These are phyloP conservation scores for Neurospora tetrasperma DNA, from an alignment of 495 filamentous ascomycete species.

Conservation along the genomic window DNA sequence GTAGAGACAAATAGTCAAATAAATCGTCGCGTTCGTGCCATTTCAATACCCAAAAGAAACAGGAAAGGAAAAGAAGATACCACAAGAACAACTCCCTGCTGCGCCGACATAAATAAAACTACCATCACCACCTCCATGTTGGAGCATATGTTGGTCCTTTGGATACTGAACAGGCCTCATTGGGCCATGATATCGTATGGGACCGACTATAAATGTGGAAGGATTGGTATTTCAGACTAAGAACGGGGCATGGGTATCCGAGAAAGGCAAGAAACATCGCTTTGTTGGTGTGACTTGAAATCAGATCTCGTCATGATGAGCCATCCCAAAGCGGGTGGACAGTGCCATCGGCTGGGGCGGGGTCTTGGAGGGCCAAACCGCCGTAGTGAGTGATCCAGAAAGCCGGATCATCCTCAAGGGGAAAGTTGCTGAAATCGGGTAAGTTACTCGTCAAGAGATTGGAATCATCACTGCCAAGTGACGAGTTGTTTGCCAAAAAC, in stretches of 20 bases:
- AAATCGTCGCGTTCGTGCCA: neutral
- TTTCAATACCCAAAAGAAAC: neutral
- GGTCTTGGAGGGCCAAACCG: conserved; percentile 18
- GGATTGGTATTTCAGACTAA: neutral
- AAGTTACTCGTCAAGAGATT: conserved; percentile 15
- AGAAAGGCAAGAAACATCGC: conserved; percentile 13
- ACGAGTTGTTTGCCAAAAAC: conserved; percentile 26
- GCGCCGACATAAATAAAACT: neutral
- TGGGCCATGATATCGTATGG: neutral
- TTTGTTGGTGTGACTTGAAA: conserved; percentile 11
- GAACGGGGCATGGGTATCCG: conserved; percentile 8
- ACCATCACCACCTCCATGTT: neutral
- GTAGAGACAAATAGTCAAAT: neutral
- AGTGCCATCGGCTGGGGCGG: conserved; percentile 22
- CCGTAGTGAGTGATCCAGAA: conserved; percentile 23
- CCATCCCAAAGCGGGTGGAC: conserved; percentile 22
- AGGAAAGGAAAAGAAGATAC: neutral
- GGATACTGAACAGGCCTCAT: neutral
- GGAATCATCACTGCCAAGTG: conserved; percentile 26
- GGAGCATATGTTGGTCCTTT: neutral
- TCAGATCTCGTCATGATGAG: conserved; percentile 13
- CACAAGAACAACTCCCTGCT: neutral
- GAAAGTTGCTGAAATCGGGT: conserved; percentile 12
- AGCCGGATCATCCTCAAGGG: conserved; percentile 24
- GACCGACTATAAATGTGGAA: neutral